Conservation (phyloP, 306 rosid genomes). For the Casuarina equisetifolia region DNA sequence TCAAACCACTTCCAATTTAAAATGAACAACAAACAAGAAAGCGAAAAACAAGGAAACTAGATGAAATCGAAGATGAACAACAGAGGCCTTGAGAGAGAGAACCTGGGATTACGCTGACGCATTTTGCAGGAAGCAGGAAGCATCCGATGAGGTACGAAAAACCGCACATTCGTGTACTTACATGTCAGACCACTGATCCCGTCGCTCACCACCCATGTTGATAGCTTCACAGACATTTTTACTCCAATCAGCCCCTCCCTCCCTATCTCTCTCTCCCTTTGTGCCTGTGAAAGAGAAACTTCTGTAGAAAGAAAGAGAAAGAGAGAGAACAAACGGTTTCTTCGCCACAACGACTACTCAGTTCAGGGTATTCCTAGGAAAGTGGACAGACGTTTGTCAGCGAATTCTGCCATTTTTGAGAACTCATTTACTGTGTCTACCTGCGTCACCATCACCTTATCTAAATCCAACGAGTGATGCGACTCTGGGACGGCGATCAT, state of each 20-base stretch:
- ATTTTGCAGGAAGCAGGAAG: conserved; percentile 57
- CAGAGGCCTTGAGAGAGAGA: background rate
- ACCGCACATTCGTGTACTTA: conserved; percentile 21
- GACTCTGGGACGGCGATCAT: background rate
- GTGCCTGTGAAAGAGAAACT: background rate
- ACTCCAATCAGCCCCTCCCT: background rate
- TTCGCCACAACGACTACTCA: conserved; percentile 8
- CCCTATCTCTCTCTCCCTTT: conserved; percentile 5
- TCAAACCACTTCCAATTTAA: background rate
- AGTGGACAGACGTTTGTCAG: background rate
- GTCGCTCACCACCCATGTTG: conserved; percentile 55
- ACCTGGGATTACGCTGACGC: conserved; percentile 65
- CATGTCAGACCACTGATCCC: conserved; percentile 40
- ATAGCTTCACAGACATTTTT: conserved; percentile 59
- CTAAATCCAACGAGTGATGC: background rate
- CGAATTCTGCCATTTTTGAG: background rate
- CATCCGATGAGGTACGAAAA: conserved; percentile 33
- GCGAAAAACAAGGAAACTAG: background rate
- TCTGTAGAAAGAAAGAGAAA: background rate
- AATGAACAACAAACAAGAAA: background rate
- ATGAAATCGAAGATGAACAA: background rate
- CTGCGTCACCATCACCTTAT: background rate
- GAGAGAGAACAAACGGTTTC: background rate
- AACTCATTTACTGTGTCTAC: background rate
- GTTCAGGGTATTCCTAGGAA: background rate